Percentiles rank a stretch among this genome's conserved stretches.
Evolutionary conservation across 768 basidiomycete genomes (phyloP).

Genomic region (Lentinula guzmanii): DNA sequence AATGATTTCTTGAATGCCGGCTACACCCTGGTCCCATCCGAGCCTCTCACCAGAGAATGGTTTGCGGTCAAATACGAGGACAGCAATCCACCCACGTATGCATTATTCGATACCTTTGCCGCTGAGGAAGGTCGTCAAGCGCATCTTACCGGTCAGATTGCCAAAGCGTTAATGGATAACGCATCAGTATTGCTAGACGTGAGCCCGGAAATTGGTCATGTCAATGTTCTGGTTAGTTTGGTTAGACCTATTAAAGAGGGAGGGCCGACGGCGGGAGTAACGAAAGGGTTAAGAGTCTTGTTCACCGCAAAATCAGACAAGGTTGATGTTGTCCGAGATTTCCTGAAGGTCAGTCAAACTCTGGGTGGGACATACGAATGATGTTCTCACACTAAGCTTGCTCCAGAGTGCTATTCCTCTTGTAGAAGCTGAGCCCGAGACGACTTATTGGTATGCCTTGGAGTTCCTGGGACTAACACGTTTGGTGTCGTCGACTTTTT

Average conservation of each 20-base stretch:
- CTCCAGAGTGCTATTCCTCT: slow-evolving; percentile 24
- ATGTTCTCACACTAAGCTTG: background rate
- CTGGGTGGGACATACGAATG: background rate
- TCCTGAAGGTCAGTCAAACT: slow-evolving; percentile 25
- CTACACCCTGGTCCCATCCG: slow-evolving; percentile 19
- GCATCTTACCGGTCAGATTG: slow-evolving; percentile 28
- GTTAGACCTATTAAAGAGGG: slow-evolving; percentile 13
- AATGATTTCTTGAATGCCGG: slow-evolving; percentile 24
- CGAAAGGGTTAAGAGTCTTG: slow-evolving; percentile 24
- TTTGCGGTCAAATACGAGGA: slow-evolving; percentile 25
- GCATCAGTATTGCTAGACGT: slow-evolving; percentile 20
- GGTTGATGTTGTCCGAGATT: slow-evolving; percentile 25
- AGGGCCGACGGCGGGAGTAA: slow-evolving; percentile 20
- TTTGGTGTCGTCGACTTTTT: slow-evolving; percentile 36
- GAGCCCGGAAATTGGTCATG: slow-evolving; percentile 20
- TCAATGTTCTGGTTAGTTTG: slow-evolving; percentile 25
- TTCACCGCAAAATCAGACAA: slow-evolving; percentile 30
- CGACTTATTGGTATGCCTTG: slow-evolving; percentile 32
- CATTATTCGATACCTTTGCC: slow-evolving; percentile 35
- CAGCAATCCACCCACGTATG: slow-evolving; percentile 19
- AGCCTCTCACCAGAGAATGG: slow-evolving; percentile 33
- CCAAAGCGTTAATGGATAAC: slow-evolving; percentile 26
- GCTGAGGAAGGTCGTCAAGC: slow-evolving; percentile 24
- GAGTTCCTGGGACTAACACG: slow-evolving; percentile 27
- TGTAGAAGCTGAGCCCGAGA: slow-evolving; percentile 26